Evolutionary conservation across 2,329 filamentous ascomycete genomes (phyloP).

Genomic region (Botrytis squamosa): DNA sequence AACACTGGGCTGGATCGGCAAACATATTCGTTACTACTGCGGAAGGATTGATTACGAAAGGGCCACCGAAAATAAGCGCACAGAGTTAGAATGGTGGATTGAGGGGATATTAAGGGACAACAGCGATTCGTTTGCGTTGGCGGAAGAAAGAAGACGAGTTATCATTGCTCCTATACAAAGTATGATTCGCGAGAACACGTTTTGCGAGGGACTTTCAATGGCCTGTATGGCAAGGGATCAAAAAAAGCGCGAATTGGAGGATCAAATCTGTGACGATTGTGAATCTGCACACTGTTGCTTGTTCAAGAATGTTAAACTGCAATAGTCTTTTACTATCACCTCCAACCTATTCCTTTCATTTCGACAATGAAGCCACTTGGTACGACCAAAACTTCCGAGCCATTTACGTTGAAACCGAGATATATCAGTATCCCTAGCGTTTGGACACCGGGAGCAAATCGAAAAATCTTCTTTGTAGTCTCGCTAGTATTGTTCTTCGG

Average conservation of each 20-base stretch:
- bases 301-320: neutral
- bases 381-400: neutral
- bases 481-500: neutral
- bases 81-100: neutral
- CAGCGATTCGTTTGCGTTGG: neutral
- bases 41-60: neutral
- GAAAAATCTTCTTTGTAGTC: neutral
- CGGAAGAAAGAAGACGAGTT: neutral
- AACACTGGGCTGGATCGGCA: fast-evolving
- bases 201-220: neutral
- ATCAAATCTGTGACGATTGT: neutral
- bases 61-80: neutral
- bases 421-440: neutral
- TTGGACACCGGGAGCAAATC: neutral
- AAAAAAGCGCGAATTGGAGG: too few species aligned
- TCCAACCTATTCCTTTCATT: neutral
- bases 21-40: neutral
- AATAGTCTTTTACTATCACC: neutral
- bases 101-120: neutral
- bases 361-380: neutral
- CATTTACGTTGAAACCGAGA: neutral
- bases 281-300: neutral
- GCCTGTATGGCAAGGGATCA: too few species aligned
- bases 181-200: neutral
- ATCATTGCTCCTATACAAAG: neutral